Base-by-base conservation (phyloP, 176 grass and related monocot species). In the Aegilops umbellulata region DNA sequence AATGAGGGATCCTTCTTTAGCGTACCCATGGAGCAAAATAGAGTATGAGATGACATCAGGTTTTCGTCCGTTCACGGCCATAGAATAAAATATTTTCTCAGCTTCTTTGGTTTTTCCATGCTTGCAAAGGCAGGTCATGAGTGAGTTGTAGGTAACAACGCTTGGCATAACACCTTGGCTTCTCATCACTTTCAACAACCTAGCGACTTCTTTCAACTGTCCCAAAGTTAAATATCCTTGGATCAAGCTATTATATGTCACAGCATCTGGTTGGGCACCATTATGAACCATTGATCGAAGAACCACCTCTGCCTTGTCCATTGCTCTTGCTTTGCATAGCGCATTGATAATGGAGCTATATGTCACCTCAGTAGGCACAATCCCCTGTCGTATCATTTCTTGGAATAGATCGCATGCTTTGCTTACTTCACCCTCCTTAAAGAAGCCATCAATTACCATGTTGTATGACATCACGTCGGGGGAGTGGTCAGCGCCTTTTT, bases 131-230 rank as follows among this genome's bases (percentile, higher is more conserved):
- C 23, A 68, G 34, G 6, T 3, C 62, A 86, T 77, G 14, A 77
- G 24, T 2, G 24, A 38, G 30, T 0, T 62, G 36, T 41, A 86
- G 2, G 65, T 77, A 24, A 68, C 8, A 10, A 53, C 57, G 55
- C 77, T 0, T 30, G 88, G 77, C 69, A 16, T 26, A 76, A 76
- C 10, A 46, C 77, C 83, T 29, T 10, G 11, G 23, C 26, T 53
- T 14, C 75, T 44, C 88, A 90, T 90, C 14, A 86, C 70, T 15
- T 65, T 79, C 31, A 90, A 86, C 23, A 82, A 10, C 36, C 24
- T 49, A 35, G 19, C n/a, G 0, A 46, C 61, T 7, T 71, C 20
- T 10, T 72, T 55, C 27, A 47, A 60, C 66, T 80, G 17, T 6
- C 80, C 26, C 11, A 47, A 25, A 69, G 38, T n/a, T 9, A 4